A percentile compares a stretch with the other conserved stretches of the same genome.
Conservation (phyloP, 805 yeast species). For the Yamadazyma scolyti region DNA sequence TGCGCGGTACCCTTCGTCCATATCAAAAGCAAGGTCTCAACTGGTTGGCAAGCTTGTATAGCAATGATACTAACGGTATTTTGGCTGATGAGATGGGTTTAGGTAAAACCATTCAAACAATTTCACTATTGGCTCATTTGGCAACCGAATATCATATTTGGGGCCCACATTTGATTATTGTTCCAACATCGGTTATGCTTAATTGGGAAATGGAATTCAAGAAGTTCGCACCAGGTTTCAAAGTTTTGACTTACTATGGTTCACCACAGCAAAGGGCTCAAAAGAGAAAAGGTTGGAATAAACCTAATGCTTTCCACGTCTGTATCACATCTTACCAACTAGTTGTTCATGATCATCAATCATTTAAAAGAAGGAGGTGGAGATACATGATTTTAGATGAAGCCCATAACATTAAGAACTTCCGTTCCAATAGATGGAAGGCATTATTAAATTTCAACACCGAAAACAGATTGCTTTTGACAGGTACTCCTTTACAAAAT, state of each 20-base stretch:
- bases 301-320: constrained; percentile 91
- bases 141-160: constrained; percentile 93
- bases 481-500: constrained; percentile 97
- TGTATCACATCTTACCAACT: constrained; percentile 96
- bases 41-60: constrained; percentile 93
- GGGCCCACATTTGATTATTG: constrained; percentile 98
- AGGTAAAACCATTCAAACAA: constrained; percentile 96
- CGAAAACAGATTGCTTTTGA: constrained; percentile 76
- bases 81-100: constrained; percentile 99
- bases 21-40: constrained; percentile 96
- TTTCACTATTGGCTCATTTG: constrained; percentile 75
- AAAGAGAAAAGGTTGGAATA: constrained; percentile 97
- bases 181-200: constrained; percentile 94
- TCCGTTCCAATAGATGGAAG: constrained; percentile 96
- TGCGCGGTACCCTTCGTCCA: constrained; percentile 80
- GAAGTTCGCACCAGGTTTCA: constrained; percentile 96
- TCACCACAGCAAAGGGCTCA: constrained; percentile 95
- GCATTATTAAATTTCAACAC: constrained; percentile 92
- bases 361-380: constrained; percentile 91
- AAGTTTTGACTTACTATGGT: constrained; percentile 93
- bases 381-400: constrained; percentile 95
- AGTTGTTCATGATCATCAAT: constrained; percentile 95
- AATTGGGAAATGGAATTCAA: constrained; percentile 99
- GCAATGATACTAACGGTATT: constrained; percentile 91
- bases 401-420: constrained; percentile 96